Evolutionary conservation across 2,329 filamentous ascomycete species (phyloP).

Genomic region (Endocalyx cinctus): DNA sequence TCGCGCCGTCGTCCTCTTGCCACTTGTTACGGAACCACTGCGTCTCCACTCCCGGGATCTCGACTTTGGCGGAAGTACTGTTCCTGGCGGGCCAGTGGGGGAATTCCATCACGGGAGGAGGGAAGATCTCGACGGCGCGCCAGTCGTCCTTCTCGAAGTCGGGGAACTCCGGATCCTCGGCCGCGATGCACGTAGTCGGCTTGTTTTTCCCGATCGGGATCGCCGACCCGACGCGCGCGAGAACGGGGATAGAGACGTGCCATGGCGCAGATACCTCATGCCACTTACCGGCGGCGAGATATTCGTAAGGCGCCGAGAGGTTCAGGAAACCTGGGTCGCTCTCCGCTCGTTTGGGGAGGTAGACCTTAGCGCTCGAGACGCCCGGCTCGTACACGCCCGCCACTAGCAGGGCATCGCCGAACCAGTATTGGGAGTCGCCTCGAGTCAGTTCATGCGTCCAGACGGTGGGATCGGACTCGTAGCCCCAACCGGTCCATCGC

Average conservation of each 20-base stretch:
- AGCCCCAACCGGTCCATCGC: slow-evolving; percentile 70
- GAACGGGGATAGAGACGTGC: slow-evolving; percentile 36
- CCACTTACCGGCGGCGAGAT: slow-evolving; percentile 42
- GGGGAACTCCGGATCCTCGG: slow-evolving; percentile 33
- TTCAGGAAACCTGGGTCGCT: slow-evolving; percentile 58
- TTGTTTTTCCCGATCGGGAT: slow-evolving; percentile 32
- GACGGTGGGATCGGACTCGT: slow-evolving; percentile 60
- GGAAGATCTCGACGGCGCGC: slow-evolving; percentile 39
- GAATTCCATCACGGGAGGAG: slow-evolving; percentile 19
- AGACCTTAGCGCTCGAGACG: slow-evolving; percentile 49
- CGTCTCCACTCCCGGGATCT: slow-evolving; percentile 1
- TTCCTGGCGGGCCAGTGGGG: slow-evolving; percentile 10
- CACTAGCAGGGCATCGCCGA: slow-evolving; percentile 61
- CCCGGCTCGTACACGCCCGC: slow-evolving; percentile 64
- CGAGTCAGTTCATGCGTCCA: slow-evolving; percentile 57
- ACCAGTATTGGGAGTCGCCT: slow-evolving; percentile 70
- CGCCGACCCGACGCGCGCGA: slow-evolving; percentile 34
- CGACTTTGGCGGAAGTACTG: not conserved
- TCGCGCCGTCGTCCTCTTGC: slow-evolving; percentile 29
- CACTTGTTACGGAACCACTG: slow-evolving; percentile 20
- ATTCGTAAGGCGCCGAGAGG: slow-evolving; percentile 55
- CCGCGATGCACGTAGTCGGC: slow-evolving; percentile 30
- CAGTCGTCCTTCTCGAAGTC: slow-evolving; percentile 36
- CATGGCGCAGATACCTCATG: slow-evolving; percentile 35
- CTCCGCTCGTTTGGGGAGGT: slow-evolving; percentile 50